Percentiles rank a stretch among this genome's conserved stretches.
Evolutionary conservation across 768 basidiomycete genomes (phyloP).

Genomic region (Omphalotus guepiniiformis): DNA sequence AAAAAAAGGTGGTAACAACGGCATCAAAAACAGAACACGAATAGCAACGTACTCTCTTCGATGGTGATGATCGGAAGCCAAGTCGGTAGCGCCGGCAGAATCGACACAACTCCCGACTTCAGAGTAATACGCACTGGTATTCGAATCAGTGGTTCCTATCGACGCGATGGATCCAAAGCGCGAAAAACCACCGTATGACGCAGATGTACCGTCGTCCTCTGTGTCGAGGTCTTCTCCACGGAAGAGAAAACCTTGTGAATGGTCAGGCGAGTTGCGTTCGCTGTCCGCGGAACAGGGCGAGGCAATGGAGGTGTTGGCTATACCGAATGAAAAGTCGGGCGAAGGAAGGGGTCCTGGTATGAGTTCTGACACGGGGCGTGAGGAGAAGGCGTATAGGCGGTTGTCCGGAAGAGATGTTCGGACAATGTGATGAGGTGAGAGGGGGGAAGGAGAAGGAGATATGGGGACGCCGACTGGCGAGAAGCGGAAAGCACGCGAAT

Average conservation of each 20-base stretch:
- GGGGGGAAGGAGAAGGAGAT: conserved; percentile 41
- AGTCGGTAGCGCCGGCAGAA: conserved; percentile 24
- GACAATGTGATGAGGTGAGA: conserved; percentile 32
- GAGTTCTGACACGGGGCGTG: conserved; percentile 39
- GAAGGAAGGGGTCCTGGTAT: conserved; percentile 57
- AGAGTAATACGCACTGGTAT: conserved; percentile 47
- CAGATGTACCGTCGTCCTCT: conserved; percentile 44
- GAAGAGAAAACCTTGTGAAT: conserved; percentile 42
- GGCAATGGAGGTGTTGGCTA: conserved; percentile 46
- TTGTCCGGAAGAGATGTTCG: conserved; percentile 50
- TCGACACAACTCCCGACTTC: conserved; percentile 34
- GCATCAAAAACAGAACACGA: conserved; percentile 35
- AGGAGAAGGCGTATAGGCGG: conserved; percentile 42
- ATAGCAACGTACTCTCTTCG: conserved; percentile 27
- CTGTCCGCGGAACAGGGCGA: conserved; percentile 47
- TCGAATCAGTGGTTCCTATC: conserved; percentile 56
- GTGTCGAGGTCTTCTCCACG: conserved; percentile 46
- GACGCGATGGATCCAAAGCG: conserved; percentile 62
- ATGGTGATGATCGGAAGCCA: conserved; percentile 25
- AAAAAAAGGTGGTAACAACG: conserved; percentile 20
- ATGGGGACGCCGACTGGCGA: conserved; percentile 27
- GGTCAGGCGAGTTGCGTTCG: conserved; percentile 55
- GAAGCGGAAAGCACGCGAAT: conserved; percentile 32
- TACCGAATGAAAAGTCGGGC: conserved; percentile 62
- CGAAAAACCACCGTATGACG: conserved; percentile 46